Conservation (phyloP, 805 yeast species). For the Blastobotrys peoriensis region DNA sequence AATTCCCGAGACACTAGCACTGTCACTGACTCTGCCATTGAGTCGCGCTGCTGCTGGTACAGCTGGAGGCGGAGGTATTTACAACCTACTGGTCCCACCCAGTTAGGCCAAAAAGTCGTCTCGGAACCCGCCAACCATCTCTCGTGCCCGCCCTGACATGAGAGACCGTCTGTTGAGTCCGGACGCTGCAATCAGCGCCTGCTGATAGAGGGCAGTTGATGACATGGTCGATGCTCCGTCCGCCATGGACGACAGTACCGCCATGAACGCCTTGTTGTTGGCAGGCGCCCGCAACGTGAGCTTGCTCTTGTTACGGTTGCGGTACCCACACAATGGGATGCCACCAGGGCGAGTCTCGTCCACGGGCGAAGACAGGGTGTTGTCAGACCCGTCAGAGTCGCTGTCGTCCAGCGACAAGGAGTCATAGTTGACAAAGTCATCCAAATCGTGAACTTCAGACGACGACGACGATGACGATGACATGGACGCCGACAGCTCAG, state of each 20-base stretch:
- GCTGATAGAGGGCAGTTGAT: constrained; percentile 18
- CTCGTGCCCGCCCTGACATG: constrained; percentile 28
- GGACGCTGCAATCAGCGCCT: constrained; percentile 23
- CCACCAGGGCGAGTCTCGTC: constrained; percentile 12
- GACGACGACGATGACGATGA: not conserved
- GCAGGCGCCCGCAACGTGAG: constrained; percentile 3
- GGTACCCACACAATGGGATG: constrained; percentile 22
- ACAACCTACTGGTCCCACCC: too few relatives aligned
- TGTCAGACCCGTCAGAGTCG: constrained; percentile 6
- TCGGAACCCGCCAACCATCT: constrained; percentile 19
- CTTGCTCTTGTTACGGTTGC: constrained; percentile 12
- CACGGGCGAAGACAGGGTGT: constrained; percentile 11
- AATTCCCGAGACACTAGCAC: too few relatives aligned
- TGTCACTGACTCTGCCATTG: too few relatives aligned
- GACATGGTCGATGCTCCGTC: constrained; percentile 4
- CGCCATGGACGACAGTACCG: constrained; percentile 25
- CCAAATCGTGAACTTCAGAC: constrained; percentile 9
- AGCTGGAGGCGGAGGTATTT: too few relatives aligned
- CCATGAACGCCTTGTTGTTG: constrained; percentile 18
- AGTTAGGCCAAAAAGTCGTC: not conserved
- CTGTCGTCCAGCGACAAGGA: constrained; percentile 16
- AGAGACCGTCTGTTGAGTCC: constrained; percentile 26
- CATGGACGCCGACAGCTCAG: constrained; percentile 4
- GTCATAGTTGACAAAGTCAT: constrained; percentile 22
- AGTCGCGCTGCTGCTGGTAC: too few relatives aligned